Percentiles rank a stretch among this genome's conserved stretches.
phyloP scores from a whole-genome alignment of 306 rosid genomes.

The Trichosanthes truncata region DNA sequence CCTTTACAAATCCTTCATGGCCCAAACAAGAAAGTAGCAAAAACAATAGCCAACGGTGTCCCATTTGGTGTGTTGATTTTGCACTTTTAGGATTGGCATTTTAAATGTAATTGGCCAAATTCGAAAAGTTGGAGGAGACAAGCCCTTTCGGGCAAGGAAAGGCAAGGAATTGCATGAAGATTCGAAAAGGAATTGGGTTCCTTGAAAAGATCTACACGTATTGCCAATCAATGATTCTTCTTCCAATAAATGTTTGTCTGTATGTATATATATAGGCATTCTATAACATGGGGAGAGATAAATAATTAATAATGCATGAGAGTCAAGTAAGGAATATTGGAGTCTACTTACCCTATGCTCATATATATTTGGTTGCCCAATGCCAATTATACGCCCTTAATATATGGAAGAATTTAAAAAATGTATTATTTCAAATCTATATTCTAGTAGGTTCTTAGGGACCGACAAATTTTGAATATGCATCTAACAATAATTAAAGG shows the following conservation, averaged over 20 bases:
- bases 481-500: too few relatives aligned
- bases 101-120: conserved; percentile 20
- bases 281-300: background rate
- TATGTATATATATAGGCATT: background rate
- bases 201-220: conserved; percentile 2
- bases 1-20: conserved; percentile 27
- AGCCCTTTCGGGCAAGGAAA: conserved; percentile 46
- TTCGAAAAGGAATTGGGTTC: conserved; percentile 37
- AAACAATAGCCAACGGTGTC: conserved; percentile 21
- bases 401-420: too few relatives aligned
- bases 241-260: background rate
- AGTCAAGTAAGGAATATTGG: background rate
- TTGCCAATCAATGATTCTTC: conserved; percentile 1
- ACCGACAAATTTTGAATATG: too few relatives aligned
- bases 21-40: conserved; percentile 31
- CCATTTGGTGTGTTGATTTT: conserved; percentile 23
- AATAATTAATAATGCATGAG: background rate
- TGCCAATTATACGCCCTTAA: too few relatives aligned
- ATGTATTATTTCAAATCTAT: too few relatives aligned
- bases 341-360: background rate
- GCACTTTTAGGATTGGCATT: background rate
- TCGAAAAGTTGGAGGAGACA: background rate
- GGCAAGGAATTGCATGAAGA: conserved; percentile 47
- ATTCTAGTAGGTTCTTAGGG: too few relatives aligned
- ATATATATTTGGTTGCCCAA: too few relatives aligned